Conservation (phyloP, 306 rosid genomes). For the Cicer pinnatifidum region DNA sequence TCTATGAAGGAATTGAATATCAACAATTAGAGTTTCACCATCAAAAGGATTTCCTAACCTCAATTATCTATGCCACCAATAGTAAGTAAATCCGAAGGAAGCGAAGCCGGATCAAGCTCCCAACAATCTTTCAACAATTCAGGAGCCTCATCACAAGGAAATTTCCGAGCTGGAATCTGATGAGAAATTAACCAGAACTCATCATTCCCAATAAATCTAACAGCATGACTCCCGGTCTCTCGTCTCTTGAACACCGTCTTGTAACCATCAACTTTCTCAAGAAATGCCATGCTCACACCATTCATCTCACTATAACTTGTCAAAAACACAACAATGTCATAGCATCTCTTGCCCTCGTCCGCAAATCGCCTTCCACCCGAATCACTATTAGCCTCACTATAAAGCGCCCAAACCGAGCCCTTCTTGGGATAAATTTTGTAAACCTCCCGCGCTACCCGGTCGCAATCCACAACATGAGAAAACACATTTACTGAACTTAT, state of each 20-base stretch:
- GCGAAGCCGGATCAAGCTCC: slow-evolving; percentile 99
- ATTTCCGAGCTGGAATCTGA: slow-evolving; percentile 84
- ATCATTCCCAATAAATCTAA: slow-evolving; percentile 65
- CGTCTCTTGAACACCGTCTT: slow-evolving; percentile 81
- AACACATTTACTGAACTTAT: slow-evolving; percentile 66
- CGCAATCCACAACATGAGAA: slow-evolving; percentile 80
- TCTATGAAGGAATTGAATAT: slow-evolving; percentile 64
- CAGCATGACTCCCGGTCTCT: slow-evolving; percentile 71
- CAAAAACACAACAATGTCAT: slow-evolving; percentile 71
- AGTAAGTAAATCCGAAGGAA: slow-evolving; percentile 74
- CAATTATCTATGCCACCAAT: slow-evolving; percentile 45
- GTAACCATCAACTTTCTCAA: slow-evolving; percentile 87
- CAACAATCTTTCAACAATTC: slow-evolving; percentile 70
- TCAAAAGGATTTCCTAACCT: slow-evolving; percentile 55
- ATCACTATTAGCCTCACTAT: slow-evolving; percentile 54
- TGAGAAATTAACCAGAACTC: slow-evolving; percentile 69
- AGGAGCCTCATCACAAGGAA: slow-evolving; percentile 61
- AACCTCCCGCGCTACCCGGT: slow-evolving; percentile 66
- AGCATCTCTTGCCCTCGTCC: slow-evolving; percentile 48
- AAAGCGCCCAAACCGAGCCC: slow-evolving; percentile 92
- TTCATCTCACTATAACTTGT: slow-evolving; percentile 72
- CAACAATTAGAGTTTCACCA: slow-evolving; percentile 55
- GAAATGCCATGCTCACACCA: slow-evolving; percentile 85
- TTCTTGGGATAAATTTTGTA: slow-evolving; percentile 84
- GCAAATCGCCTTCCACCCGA: slow-evolving; percentile 19